Base-by-base conservation (phyloP, 2,329 filamentous ascomycete genomes). In the Aspergillus viridinutans region DNA sequence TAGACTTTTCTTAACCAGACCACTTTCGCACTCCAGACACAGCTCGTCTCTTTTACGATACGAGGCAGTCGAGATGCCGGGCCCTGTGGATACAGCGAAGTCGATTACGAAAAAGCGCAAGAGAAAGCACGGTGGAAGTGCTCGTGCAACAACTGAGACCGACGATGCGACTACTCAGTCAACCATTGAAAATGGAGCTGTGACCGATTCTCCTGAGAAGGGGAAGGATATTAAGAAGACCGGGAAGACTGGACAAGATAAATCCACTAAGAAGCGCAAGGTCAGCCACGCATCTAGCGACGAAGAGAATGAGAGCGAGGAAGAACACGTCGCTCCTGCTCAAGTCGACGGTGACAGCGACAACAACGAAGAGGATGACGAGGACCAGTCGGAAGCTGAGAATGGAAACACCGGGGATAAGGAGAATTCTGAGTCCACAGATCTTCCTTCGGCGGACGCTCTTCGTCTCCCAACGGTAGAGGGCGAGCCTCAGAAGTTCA, bases 401-500 rank as follows among this genome's bases (percentile, higher is more conserved):
- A 62, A 63, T 58, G 78, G 76, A 62, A 71, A 62, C n/a, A 23
- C 10, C 1, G 60, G 64, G 4, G 64, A 64, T 14, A 61, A 67
- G 26, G 66, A 68, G 17, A 61, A 67, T 38, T 61, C 67, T 23
- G 70, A 69, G 23, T 64, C 72, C 8, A 70, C 76, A 26, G 83
- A 83, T 55, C 74, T 86, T 9, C 82, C 83, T n/a, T 81, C 81
- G 9, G 65, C 73, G 58, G 70, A 73, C 43, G 64, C 78, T 14
- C 80, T 87, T 52, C 78, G 80, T 12, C 72, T 86, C 52, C 86
- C 86, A 2, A 80, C 80, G 29, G 81, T 84, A 29, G 83, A 83
- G 53, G 78, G 76, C 51, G 83, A 88, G 56, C 86, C 87, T 23
- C 80, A 87, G 68, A 85, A 86, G 52, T 96, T 97, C 70, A 78